Conservation (phyloP, 768 basidiomycete species). For the Tylopilus sp. region DNA sequence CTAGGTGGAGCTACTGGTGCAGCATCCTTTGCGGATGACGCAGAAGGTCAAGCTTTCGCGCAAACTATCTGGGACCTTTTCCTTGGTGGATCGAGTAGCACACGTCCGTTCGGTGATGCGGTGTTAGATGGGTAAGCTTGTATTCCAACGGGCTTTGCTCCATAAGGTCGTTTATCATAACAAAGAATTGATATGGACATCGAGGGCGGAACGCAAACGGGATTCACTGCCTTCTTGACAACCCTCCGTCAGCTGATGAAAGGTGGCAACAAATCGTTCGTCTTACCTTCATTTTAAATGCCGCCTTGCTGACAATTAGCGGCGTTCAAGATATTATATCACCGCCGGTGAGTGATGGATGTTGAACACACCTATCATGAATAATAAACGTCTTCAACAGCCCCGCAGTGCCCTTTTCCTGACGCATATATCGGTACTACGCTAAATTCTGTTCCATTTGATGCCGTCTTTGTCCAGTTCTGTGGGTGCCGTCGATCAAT, state of each 20-base stretch:
- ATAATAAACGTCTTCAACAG: constrained; percentile 5
- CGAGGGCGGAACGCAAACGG: constrained; percentile 39
- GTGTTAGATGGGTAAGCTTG: constrained; percentile 62
- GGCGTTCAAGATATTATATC: constrained; percentile 38
- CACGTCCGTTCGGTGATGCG: constrained; percentile 69
- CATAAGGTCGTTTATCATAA: not conserved
- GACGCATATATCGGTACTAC: constrained; percentile 43
- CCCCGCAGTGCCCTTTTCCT: constrained; percentile 47
- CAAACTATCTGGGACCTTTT: constrained; percentile 68
- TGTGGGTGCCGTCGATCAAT: constrained; percentile 22
- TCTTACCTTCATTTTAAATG: not conserved
- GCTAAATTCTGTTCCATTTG: constrained; percentile 42
- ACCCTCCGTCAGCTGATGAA: constrained; percentile 30
- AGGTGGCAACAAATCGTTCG: constrained; percentile 26
- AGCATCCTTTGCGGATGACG: constrained; percentile 56
- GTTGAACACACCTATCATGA: not conserved
- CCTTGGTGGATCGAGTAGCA: constrained; percentile 59
- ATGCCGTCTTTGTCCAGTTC: constrained; percentile 52
- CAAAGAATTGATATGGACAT: constrained; percentile 46
- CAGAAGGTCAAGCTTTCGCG: constrained; percentile 57
- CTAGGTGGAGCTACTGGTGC: constrained; percentile 65
- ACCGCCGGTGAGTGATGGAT: constrained; percentile 32
- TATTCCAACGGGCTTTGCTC: not conserved
- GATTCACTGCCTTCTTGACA: constrained; percentile 32
- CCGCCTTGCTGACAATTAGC: not conserved